phyloP scores from a whole-genome alignment of 2,329 filamentous ascomycete genomes.

The Claviceps maximensis region DNA sequence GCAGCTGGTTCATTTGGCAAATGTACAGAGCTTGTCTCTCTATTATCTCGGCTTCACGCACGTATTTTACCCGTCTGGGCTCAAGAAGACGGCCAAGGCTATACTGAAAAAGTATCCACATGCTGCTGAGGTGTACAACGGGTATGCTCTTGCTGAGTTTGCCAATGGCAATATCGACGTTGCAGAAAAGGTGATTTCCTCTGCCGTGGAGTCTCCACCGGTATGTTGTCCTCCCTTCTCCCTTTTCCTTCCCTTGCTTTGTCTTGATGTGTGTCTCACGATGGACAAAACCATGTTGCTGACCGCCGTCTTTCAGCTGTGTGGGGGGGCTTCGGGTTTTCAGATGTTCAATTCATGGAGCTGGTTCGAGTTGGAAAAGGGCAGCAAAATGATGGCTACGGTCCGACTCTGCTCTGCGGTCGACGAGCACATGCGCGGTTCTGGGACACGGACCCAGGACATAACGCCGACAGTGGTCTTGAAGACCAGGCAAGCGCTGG shows the following conservation, averaged over 20 bases:
- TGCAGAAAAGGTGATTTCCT: constrained; percentile 51
- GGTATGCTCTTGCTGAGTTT: constrained; percentile 62
- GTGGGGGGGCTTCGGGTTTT: constrained; percentile 11
- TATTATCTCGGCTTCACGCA: constrained; percentile 57
- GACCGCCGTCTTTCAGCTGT: constrained; percentile 9
- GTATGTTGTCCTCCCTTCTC: constrained; percentile 13
- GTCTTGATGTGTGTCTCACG: not conserved
- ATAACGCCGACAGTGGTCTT: constrained; percentile 30
- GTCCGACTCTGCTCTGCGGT: constrained; percentile 27
- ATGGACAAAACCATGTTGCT: not conserved
- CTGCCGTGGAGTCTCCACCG: constrained; percentile 36
- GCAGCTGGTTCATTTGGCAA: constrained; percentile 37
- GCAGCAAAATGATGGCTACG: constrained; percentile 21
- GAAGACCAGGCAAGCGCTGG: constrained; percentile 39
- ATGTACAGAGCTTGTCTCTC: constrained; percentile 36
- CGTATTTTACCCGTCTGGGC: constrained; percentile 35
- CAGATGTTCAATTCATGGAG: constrained; percentile 49
- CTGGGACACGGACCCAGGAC: constrained; percentile 7
- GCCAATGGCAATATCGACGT: constrained; percentile 41
- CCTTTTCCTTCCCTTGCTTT: not conserved
- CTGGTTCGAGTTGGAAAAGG: constrained; percentile 47
- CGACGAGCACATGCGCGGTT: constrained; percentile 15
- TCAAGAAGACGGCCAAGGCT: constrained; percentile 58
- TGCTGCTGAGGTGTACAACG: constrained; percentile 60
- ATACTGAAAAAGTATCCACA: constrained; percentile 56